phyloP scores from a whole-genome alignment of 331 rosid genomes.

The Pyrus hybrid region DNA sequence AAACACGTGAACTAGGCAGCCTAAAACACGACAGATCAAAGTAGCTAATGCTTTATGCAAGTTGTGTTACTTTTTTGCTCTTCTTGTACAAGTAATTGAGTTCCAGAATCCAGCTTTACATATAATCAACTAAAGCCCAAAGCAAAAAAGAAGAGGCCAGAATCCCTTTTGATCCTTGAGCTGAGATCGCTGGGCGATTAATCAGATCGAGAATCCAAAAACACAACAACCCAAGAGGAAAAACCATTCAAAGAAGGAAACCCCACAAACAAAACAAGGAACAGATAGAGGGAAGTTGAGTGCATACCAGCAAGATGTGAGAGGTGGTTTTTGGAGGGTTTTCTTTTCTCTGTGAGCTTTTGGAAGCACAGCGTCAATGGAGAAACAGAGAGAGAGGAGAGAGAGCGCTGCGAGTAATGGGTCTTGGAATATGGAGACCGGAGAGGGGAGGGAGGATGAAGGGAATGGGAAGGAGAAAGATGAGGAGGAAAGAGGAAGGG shows the following conservation, averaged over 20 bases:
- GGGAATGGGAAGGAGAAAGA: not conserved
- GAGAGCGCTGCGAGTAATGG: too few relatives aligned
- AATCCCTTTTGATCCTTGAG: not conserved
- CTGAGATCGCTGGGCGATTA: not conserved
- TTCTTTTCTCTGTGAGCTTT: not conserved
- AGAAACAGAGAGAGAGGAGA: not conserved
- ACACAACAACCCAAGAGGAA: not conserved
- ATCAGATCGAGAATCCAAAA: not conserved
- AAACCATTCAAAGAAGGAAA: not conserved
- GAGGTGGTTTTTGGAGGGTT: not conserved
- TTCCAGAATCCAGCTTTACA: not conserved
- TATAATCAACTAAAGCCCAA: not conserved
- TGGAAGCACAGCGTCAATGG: slow-evolving; percentile 15
- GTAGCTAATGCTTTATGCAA: not conserved
- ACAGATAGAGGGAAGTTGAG: not conserved
- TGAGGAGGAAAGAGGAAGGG: not conserved
- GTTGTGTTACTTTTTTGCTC: not conserved
- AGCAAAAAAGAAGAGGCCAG: not conserved
- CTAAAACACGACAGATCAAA: not conserved
- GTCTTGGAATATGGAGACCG: not conserved
- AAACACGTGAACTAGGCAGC: not conserved
- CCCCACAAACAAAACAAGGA: not conserved
- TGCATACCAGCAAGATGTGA: slow-evolving; percentile 19
- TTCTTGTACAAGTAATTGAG: not conserved
- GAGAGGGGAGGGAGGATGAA: not conserved